These are phyloP conservation scores for Byssochlamys sp. DNA, from an alignment of 2,329 filamentous ascomycete genomes.

Conservation along the genomic window DNA sequence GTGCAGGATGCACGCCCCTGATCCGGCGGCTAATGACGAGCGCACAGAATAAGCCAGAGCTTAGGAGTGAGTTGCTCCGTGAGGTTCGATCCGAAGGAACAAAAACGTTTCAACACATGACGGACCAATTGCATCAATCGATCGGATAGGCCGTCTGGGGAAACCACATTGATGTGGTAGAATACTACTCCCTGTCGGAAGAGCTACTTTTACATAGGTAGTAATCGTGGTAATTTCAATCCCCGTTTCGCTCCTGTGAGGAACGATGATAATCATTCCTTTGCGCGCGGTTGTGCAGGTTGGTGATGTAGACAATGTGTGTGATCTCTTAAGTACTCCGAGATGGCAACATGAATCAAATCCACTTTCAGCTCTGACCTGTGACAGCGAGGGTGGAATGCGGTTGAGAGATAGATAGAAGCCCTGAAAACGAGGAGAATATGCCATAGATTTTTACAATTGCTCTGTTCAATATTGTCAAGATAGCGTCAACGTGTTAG, in stretches of 20 bases:
- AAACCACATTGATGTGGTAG: slow-evolving; percentile 6
- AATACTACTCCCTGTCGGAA: too few species aligned
- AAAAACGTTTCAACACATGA: not conserved
- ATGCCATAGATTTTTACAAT: not conserved
- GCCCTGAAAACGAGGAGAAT: slow-evolving; percentile 1
- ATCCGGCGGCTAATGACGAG: slow-evolving; percentile 10
- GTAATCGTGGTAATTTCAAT: too few species aligned
- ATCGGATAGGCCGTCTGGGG: slow-evolving; percentile 6
- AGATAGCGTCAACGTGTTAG: not conserved
- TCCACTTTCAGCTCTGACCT: not conserved
- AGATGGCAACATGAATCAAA: slow-evolving; percentile 3
- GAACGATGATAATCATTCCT: not conserved
- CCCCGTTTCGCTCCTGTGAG: too few species aligned
- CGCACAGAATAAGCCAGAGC: slow-evolving; percentile 1
- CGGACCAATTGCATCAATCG: slow-evolving; percentile 5
- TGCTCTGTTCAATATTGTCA: not conserved
- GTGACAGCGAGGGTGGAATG: too few species aligned
- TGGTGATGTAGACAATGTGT: slow-evolving; percentile 7
- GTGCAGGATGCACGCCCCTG: slow-evolving; percentile 16
- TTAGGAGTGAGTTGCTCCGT: slow-evolving; percentile 4
- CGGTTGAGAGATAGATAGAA: too few species aligned
- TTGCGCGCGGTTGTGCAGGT: slow-evolving; percentile 5
- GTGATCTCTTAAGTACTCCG: slow-evolving; percentile 3
- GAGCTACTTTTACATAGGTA: not conserved
- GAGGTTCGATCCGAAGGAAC: not conserved